phyloP scores from a whole-genome alignment of 108 stramenopile genomes.

The Discostella stelligeroides region DNA sequence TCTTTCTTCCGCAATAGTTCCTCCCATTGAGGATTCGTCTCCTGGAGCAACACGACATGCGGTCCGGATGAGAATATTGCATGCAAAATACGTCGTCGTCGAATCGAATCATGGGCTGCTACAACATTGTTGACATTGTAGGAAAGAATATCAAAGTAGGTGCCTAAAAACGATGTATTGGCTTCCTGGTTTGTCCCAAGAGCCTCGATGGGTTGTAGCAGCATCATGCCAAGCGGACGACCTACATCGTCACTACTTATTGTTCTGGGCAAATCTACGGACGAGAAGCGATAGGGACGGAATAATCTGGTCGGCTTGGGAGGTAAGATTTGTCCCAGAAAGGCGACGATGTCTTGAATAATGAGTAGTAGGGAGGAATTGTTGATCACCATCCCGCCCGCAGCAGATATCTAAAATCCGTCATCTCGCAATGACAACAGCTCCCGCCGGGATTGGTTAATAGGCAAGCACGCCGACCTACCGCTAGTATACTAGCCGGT shows the following conservation, averaged over 20 bases:
- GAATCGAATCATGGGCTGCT: slow-evolving; percentile 5
- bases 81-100: slow-evolving; percentile 21
- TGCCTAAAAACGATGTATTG: not conserved
- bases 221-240: not conserved
- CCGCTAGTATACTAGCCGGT: no score
- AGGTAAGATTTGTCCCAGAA: slow-evolving; percentile 18
- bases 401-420: no score
- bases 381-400: no score
- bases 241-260: not conserved
- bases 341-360: slow-evolving; percentile 8
- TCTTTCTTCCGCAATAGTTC: slow-evolving; percentile 22
- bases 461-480: no score
- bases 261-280: slow-evolving; percentile 19
- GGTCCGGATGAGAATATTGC: slow-evolving; percentile 48
- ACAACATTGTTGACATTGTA: slow-evolving; percentile 47
- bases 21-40: slow-evolving; percentile 45
- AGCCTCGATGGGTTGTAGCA: not conserved
- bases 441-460: no score
- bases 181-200: not conserved
- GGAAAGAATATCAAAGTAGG: slow-evolving; percentile 34
- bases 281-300: slow-evolving; percentile 24
- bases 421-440: no score
- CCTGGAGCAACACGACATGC: slow-evolving; percentile 41
- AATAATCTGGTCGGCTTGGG: slow-evolving; percentile 16
- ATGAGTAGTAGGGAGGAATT: no score